Conservation (phyloP, 306 rosid species). For the Fragaria nilgerrensis region DNA sequence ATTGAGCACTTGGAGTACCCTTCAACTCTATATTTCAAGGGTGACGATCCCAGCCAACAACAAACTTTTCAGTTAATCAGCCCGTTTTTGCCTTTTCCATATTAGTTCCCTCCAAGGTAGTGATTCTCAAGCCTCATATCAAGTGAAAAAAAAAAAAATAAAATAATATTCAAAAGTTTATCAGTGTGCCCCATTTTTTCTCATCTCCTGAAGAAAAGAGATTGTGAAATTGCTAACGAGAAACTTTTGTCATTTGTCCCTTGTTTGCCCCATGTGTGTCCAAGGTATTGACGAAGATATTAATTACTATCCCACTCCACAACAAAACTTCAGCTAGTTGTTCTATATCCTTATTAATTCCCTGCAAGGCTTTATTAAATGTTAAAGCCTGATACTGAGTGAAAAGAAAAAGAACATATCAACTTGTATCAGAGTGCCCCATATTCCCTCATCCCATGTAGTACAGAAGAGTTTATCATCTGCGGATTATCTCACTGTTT, state of each 20-base stretch:
- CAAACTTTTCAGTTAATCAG: background rate
- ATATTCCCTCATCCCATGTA: background rate
- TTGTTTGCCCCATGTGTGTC: background rate
- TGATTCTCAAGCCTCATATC: background rate
- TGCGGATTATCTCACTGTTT: background rate
- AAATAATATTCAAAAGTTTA: background rate
- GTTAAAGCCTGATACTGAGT: background rate
- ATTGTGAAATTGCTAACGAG: background rate
- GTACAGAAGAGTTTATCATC: background rate
- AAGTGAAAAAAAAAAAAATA: background rate
- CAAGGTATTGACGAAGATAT: background rate
- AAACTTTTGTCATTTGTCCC: background rate
- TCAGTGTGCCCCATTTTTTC: background rate
- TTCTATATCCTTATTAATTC: background rate
- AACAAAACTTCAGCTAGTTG: background rate
- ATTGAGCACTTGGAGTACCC: background rate
- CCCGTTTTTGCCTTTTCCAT: background rate
- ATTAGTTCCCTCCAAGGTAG: background rate
- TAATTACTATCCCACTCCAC: background rate
- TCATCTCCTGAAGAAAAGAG: background rate
- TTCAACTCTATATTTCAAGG: background rate
- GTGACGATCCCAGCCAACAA: background rate
- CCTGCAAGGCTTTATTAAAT: background rate
- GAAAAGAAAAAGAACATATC: background rate
- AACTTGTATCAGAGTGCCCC: background rate